Percentiles rank a stretch among this genome's conserved stretches.
phyloP scores from a whole-genome alignment of 73 alveolate genomes.

The Blepharisma japonicum region DNA sequence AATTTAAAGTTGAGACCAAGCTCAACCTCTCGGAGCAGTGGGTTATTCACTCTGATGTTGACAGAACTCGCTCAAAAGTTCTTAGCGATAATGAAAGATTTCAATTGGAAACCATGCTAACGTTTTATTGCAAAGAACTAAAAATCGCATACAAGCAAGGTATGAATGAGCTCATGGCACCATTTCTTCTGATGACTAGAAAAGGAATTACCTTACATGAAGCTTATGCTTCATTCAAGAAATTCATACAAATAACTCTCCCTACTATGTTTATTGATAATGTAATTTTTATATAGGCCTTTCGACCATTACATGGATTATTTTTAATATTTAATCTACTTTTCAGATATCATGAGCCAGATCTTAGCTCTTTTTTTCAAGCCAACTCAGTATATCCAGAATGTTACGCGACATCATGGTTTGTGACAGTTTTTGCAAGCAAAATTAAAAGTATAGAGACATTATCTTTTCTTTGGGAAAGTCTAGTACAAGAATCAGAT shows the following conservation, averaged over 20 bases:
- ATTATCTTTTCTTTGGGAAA: constrained; percentile 11
- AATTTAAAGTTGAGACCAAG: background rate
- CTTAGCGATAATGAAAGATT: constrained; percentile 22
- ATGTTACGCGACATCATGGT: constrained; percentile 7
- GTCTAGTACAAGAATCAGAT: background rate
- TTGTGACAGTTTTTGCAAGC: constrained; percentile 8
- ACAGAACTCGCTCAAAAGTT: background rate
- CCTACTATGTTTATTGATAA: constrained; percentile 13
- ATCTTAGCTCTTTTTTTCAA: constrained; percentile 8
- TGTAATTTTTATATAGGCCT: constrained; percentile 5
- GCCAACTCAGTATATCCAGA: background rate
- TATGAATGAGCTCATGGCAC: constrained; percentile 64
- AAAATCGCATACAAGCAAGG: constrained; percentile 69
- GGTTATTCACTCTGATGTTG: background rate
- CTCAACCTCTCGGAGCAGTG: constrained; percentile 9
- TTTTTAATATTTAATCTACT: constrained; percentile 14
- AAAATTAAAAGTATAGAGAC: background rate
- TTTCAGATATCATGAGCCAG: constrained; percentile 17
- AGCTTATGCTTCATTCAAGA: constrained; percentile 1
- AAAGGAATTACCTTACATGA: background rate
- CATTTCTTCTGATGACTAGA: constrained; percentile 47
- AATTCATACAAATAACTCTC: background rate
- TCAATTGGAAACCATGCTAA: constrained; percentile 53
- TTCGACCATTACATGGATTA: constrained; percentile 12
- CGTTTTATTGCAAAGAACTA: constrained; percentile 56